phyloP scores from a whole-genome alignment of 306 rosid species.

The Astragalus membranaceus region DNA sequence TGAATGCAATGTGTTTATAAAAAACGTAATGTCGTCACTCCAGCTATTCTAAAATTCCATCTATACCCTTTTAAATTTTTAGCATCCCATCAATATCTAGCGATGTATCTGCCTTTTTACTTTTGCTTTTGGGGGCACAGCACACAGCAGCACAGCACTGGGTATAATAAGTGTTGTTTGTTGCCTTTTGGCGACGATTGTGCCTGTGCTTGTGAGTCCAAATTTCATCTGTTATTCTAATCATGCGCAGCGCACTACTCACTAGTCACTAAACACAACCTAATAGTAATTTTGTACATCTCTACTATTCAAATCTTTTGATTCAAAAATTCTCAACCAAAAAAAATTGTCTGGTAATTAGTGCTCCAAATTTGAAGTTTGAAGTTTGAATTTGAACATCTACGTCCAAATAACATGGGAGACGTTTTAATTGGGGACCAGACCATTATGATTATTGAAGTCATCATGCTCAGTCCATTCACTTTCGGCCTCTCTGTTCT shows the following conservation, averaged over 20 bases:
- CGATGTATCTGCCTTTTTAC: neutral
- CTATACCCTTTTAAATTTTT: neutral
- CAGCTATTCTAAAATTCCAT: neutral
- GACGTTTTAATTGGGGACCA: neutral
- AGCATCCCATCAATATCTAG: neutral
- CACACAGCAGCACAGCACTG: too few species aligned
- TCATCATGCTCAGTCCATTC: slow-evolving; percentile 7
- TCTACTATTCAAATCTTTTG: slow-evolving; percentile 14
- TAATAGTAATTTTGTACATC: slow-evolving; percentile 12
- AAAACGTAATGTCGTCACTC: too few species aligned
- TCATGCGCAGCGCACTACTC: too few species aligned
- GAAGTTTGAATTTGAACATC: neutral
- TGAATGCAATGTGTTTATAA: neutral
- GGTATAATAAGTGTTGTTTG: slow-evolving; percentile 23
- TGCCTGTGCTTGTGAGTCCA: slow-evolving; percentile 18
- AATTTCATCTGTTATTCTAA: neutral
- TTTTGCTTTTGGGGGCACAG: slow-evolving; percentile 22
- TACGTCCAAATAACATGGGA: neutral
- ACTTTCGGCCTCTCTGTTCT: neutral
- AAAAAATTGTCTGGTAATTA: neutral
- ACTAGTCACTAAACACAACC: neutral
- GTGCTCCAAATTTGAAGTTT: neutral
- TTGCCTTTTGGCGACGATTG: slow-evolving; percentile 25
- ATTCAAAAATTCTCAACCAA: slow-evolving; percentile 11
- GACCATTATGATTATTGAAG: neutral